Conservation (phyloP, 768 basidiomycete genomes). For the Rhodosporidiobolus odoratus region DNA sequence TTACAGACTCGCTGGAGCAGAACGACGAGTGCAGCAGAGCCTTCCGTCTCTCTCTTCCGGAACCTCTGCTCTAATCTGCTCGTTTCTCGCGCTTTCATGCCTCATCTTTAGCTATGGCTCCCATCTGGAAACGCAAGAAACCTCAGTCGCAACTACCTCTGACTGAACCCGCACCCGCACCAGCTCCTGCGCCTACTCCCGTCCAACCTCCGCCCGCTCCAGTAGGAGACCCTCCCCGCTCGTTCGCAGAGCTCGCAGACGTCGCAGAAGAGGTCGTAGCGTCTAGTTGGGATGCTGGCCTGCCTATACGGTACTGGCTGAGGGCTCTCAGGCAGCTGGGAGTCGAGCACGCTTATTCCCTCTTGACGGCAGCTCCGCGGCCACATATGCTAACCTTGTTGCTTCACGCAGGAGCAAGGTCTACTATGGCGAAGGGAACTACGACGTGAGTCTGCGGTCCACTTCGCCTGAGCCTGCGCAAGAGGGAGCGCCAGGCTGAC, state of each 20-base stretch:
- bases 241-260: slow-evolving; percentile 19
- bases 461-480: background rate
- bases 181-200: background rate
- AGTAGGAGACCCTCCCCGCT: background rate
- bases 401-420: background rate
- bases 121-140: background rate
- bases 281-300: background rate
- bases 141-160: background rate
- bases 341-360: background rate
- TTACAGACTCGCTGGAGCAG: too few relatives aligned
- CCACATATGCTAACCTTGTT: background rate
- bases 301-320: background rate
- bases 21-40: too few relatives aligned
- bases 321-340: slow-evolving; percentile 2
- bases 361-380: too few relatives aligned
- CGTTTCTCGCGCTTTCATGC: background rate
- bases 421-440: slow-evolving; percentile 8
- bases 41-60: too few relatives aligned
- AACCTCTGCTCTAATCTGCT: too few relatives aligned
- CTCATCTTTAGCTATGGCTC: background rate
- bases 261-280: slow-evolving; percentile 19
- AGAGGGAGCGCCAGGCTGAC: background rate
- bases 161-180: background rate
- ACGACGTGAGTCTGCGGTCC: slow-evolving; percentile 4
- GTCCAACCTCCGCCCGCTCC: background rate